A percentile compares a stretch with the other conserved stretches of the same genome.
phyloP scores from a whole-genome alignment of 257 asterid genomes.

The Solanum acaule region DNA sequence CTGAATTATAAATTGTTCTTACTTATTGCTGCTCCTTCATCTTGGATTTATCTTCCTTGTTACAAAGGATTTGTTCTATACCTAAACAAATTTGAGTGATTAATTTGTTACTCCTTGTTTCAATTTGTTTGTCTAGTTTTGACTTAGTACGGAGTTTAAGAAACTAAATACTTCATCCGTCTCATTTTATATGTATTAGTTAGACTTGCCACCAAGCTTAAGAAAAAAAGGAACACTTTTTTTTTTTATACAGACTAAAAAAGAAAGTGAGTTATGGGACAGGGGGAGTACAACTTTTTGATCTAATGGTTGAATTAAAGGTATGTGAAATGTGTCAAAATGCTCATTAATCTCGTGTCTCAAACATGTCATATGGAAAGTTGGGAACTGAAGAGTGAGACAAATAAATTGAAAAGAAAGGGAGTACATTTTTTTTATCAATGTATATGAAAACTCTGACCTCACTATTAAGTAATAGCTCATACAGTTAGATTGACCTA shows the following conservation, averaged over 20 bases:
- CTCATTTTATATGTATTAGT: neutral
- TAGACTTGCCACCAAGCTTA: neutral
- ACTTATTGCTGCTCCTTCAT: neutral
- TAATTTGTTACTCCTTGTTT: neutral
- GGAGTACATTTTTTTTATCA: neutral
- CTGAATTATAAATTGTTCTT: neutral
- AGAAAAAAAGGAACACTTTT: no score
- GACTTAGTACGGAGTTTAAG: neutral
- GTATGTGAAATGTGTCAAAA: neutral
- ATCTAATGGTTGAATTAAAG: neutral
- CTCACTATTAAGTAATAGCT: neutral
- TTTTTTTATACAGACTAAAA: no score
- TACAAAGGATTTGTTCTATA: neutral
- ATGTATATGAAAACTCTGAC: neutral
- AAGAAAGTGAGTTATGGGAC: neutral
- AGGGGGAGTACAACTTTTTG: neutral
- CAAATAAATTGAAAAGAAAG: neutral
- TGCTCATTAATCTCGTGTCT: neutral
- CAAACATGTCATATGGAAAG: neutral
- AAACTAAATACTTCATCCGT: neutral
- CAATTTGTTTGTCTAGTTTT: neutral
- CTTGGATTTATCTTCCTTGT: neutral
- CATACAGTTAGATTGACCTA: neutral
- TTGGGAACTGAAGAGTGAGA: neutral
- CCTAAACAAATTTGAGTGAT: neutral